Base-by-base conservation (phyloP, 352 stramenopile genomes). In the Globisporangium paroecandrum region DNA sequence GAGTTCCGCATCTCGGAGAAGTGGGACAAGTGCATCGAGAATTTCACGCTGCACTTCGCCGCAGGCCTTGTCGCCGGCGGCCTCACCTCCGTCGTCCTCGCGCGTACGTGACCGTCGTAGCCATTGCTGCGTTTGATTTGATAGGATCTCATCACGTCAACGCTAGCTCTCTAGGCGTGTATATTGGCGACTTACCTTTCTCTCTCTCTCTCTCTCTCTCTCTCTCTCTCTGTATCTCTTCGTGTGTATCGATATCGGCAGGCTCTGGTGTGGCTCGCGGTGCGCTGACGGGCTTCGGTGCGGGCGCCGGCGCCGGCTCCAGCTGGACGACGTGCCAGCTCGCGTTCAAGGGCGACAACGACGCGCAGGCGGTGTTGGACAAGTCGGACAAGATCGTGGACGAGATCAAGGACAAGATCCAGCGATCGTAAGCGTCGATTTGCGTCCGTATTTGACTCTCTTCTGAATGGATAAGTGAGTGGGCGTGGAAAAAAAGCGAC, bases 1-100 rank as follows among this genome's bases (percentile, higher is more conserved):
- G 87, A 95, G 80, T 95, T 91, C 83, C 82, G 83, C 71, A 94
- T 95, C 79, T 95, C 87, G 29, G 87, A 95, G 77, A 95, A 95
- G 72, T 95, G 87, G 87, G 87, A 95, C 81, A 94, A 94, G 76
- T 95, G 87, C 63, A 76, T 95, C 46, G 87, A 95, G 74, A 95
- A 93, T 76, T 95, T 95, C 61, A 79, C 86, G 67, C 85, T 95
- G 51, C 87, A 95, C 79, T 95, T 95, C 76, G 79, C 78, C 2
- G 84, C 84, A 34, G 87, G 87, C 22, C 84, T 94, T 51, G 85
- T 95, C 46, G 87, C 85, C 47, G 87, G 87, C 56, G 87, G 87
- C 25, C 78, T 95, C 75, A 89, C 87, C 54, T 94, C 85, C 20
- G 70, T 95, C 68, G 87, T 95, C 29, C 74, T 95, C 32, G 84